These are phyloP conservation scores for Musa schizocarpa DNA, from an alignment of 176 grass and related monocot genomes.

Conservation along the genomic window DNA sequence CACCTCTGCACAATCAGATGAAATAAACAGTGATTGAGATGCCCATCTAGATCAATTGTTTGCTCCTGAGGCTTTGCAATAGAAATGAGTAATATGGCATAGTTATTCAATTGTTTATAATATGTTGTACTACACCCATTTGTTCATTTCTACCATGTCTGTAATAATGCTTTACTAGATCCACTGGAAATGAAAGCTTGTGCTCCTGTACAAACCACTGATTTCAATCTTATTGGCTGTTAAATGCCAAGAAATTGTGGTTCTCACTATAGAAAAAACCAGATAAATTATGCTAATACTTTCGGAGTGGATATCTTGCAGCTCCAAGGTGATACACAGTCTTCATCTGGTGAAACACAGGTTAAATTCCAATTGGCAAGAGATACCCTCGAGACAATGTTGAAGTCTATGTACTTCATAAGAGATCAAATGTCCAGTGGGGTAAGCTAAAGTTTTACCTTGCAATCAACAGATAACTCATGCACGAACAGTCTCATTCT, in stretches of 20 bases:
- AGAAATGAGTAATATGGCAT: no score
- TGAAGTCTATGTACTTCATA: conserved; percentile 38
- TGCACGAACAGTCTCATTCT: background rate
- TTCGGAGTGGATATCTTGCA: conserved; percentile 17
- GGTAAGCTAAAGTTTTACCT: conserved; percentile 10
- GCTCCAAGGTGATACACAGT: conserved; percentile 23
- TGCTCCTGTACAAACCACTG: background rate
- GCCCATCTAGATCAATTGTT: no score
- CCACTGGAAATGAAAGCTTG: background rate
- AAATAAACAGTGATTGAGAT: no score
- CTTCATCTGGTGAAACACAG: conserved; percentile 26
- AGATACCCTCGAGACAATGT: conserved; percentile 46
- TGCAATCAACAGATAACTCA: background rate
- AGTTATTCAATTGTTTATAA: no score
- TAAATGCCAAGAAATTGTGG: background rate
- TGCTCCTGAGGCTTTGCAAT: no score
- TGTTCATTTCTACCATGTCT: background rate
- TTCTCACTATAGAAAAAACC: background rate
- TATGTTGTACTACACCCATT: background rate
- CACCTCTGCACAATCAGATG: no score
- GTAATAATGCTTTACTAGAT: background rate
- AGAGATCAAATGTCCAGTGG: conserved; percentile 19
- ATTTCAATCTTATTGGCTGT: background rate
- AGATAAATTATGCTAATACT: conserved; percentile 5
- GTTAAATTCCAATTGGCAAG: conserved; percentile 36